These are phyloP conservation scores for Cordyceps javanica DNA, from an alignment of 2,329 filamentous ascomycete genomes.

Conservation along the genomic window DNA sequence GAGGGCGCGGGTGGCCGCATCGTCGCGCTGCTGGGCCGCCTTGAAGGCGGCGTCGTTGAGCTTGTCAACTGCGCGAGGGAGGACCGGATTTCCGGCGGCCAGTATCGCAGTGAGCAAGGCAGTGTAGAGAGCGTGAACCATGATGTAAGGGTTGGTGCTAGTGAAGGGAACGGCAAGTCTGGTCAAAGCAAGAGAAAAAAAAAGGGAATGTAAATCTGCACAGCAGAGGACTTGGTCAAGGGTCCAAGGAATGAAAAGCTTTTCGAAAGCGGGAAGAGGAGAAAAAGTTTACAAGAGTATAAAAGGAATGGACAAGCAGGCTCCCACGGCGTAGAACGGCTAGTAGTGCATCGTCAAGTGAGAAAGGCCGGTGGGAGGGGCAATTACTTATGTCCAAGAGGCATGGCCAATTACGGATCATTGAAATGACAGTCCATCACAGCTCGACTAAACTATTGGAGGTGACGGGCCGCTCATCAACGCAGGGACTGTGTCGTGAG, in stretches of 20 bases:
- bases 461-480: background rate
- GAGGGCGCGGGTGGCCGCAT: constrained; percentile 37
- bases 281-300: constrained; percentile 13
- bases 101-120: constrained; percentile 19
- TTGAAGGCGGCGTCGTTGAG: constrained; percentile 34
- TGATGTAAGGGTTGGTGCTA: constrained; percentile 15
- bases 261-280: constrained; percentile 14
- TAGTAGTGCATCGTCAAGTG: constrained; percentile 2
- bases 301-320: constrained; percentile 8
- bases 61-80: constrained; percentile 31
- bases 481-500: background rate
- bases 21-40: constrained; percentile 40
- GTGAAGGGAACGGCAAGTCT: background rate
- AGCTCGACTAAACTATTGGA: background rate
- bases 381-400: background rate
- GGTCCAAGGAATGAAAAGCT: constrained; percentile 11
- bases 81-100: constrained; percentile 21
- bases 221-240: constrained; percentile 23
- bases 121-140: constrained; percentile 14
- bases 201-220: constrained; percentile 26
- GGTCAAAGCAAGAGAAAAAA: background rate
- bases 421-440: background rate
- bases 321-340: constrained; percentile 1
- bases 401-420: background rate
- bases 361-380: background rate